Percentiles rank a stretch among this genome's conserved stretches.
Conservation (phyloP, 768 basidiomycete species). For the Hypsizygus marmoreus region DNA sequence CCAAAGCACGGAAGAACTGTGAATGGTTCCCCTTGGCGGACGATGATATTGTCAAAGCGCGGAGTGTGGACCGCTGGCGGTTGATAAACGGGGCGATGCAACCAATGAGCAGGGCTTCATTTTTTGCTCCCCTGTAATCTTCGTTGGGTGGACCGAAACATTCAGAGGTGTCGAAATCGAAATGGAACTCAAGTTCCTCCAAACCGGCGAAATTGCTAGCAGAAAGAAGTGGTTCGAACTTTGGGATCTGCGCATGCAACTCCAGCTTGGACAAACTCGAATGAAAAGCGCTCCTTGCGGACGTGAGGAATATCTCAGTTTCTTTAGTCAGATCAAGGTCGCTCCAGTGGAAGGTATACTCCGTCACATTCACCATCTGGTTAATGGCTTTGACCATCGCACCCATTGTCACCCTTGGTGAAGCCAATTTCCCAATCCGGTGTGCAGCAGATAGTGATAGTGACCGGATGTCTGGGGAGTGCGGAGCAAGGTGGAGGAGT, state of each 20-base stretch:
- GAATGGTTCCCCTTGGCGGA: slow-evolving; percentile 32
- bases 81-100: slow-evolving; percentile 34
- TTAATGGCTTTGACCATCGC: slow-evolving; percentile 33
- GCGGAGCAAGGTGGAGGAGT: slow-evolving; percentile 4
- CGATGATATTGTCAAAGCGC: slow-evolving; percentile 34
- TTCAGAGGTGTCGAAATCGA: slow-evolving; percentile 27
- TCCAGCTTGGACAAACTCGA: slow-evolving; percentile 34
- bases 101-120: slow-evolving; percentile 19
- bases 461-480: slow-evolving; percentile 1
- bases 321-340: slow-evolving; percentile 34
- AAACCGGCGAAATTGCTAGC: slow-evolving; percentile 30
- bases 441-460: too few relatives aligned
- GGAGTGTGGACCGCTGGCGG: slow-evolving; percentile 26
- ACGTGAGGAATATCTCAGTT: slow-evolving; percentile 29
- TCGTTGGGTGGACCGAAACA: slow-evolving; percentile 1
- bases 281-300: slow-evolving; percentile 28
- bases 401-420: slow-evolving; percentile 25
- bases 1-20: slow-evolving; percentile 25
- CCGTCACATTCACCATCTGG: slow-evolving; percentile 34
- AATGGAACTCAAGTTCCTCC: slow-evolving; percentile 34
- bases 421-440: too few relatives aligned
- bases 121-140: neutral
- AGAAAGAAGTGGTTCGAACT: slow-evolving; percentile 29
- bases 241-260: slow-evolving; percentile 32
- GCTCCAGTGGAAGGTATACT: slow-evolving; percentile 39